Conservation (phyloP, 768 basidiomycete species). For the Amanita muscaria region DNA sequence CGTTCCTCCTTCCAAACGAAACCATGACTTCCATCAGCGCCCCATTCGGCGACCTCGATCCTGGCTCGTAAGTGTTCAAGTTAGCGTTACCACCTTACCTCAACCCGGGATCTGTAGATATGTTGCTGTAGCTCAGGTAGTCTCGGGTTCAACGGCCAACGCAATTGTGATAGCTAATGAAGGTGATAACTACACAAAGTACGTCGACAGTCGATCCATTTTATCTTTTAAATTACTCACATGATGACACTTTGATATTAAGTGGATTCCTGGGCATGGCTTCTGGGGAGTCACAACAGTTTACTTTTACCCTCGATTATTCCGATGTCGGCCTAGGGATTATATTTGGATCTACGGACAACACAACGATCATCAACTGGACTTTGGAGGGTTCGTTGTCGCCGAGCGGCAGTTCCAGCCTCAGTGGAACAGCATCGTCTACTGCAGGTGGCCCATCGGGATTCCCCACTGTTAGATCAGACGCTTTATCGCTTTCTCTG, state of each 20-base stretch:
- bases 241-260: not conserved
- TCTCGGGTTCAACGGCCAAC: slow-evolving; percentile 1
- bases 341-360: not conserved
- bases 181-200: slow-evolving; percentile 4
- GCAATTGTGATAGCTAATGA: slow-evolving; percentile 1
- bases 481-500: too few species aligned
- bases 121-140: not conserved
- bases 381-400: not conserved
- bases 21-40: not conserved
- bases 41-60: slow-evolving; percentile 4
- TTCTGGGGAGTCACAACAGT: slow-evolving; percentile 1
- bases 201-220: not conserved
- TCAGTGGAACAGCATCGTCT: too few species aligned
- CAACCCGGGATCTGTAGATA: not conserved
- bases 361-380: slow-evolving; percentile 2
- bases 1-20: not conserved
- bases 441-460: too few species aligned
- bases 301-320: not conserved
- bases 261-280: not conserved
- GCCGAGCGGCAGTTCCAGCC: too few species aligned
- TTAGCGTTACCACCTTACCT: not conserved
- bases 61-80: slow-evolving; percentile 1
- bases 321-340: slow-evolving; percentile 3
- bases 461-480: too few species aligned
- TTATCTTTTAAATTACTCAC: not conserved